phyloP scores from a whole-genome alignment of 352 stramenopile genomes.

The Pythium periplocum region DNA sequence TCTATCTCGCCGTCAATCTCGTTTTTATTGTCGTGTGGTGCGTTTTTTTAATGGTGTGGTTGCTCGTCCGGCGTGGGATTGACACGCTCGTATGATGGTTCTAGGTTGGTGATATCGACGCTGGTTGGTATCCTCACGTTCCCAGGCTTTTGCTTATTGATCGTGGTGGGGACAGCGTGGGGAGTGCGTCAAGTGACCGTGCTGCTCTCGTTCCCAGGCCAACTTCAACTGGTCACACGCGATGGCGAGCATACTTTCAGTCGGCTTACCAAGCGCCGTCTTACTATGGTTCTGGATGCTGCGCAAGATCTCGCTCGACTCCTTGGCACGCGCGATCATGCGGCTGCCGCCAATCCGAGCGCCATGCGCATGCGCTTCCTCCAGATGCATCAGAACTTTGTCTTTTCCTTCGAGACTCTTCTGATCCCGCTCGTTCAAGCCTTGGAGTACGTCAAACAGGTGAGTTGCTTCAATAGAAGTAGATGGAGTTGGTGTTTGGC shows the following conservation, averaged over 20 bases:
- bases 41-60: conserved; percentile 3
- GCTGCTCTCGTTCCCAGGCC: conserved; percentile 65
- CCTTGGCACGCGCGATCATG: conserved; percentile 11
- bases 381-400: conserved; percentile 62
- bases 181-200: conserved; percentile 41
- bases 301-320: conserved; percentile 41
- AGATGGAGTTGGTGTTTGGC: too few relatives aligned
- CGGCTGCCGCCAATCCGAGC: not conserved
- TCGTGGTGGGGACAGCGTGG: conserved; percentile 28
- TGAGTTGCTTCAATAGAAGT: not conserved
- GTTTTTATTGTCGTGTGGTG: conserved; percentile 55
- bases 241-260: conserved; percentile 79
- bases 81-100: not conserved
- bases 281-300: conserved; percentile 66
- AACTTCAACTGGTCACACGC: conserved; percentile 70
- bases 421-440: conserved; percentile 49
- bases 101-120: conserved; percentile 41
- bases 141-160: conserved; percentile 41
- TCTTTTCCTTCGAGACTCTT: conserved; percentile 61
- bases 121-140: conserved; percentile 44
- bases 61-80: not conserved
- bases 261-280: conserved; percentile 54
- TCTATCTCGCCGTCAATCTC: conserved; percentile 48
- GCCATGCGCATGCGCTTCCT: conserved; percentile 40
- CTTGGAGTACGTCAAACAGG: conserved; percentile 46